A percentile compares a stretch with the other conserved stretches of the same genome.
phyloP scores from a whole-genome alignment of 1,284 basidiomycete species.

The Cutaneotrichosporon dermatis region DNA sequence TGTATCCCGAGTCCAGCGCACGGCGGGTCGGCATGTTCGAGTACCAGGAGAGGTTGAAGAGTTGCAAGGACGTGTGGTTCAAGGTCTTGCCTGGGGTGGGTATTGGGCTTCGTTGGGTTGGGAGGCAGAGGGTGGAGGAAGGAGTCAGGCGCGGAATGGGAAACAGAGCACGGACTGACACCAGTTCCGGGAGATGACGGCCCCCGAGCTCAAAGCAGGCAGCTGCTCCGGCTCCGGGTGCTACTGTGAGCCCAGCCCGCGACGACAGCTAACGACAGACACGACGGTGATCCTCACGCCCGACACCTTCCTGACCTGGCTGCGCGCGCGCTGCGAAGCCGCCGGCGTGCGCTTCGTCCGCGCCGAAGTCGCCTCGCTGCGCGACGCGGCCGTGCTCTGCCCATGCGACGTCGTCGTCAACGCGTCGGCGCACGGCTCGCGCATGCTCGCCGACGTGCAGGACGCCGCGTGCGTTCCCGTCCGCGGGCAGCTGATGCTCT shows the following conservation, averaged over 20 bases:
- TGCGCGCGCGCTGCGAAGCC: conserved; percentile 1
- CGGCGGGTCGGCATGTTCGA: background rate
- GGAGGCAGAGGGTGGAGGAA: no score
- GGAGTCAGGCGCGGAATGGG: background rate
- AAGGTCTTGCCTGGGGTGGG: conserved; percentile 1
- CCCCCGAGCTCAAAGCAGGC: background rate
- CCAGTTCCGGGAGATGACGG: background rate
- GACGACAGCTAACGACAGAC: background rate
- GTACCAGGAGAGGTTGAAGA: conserved; percentile 3
- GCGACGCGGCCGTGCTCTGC: background rate
- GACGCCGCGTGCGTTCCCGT: conserved; percentile 2
- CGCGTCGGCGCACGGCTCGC: background rate
- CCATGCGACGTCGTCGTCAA: conserved; percentile 11
- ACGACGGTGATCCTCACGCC: conserved; percentile 4
- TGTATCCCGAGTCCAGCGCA: background rate
- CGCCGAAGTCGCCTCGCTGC: conserved; percentile 10
- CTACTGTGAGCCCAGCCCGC: background rate
- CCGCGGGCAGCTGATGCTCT: conserved; percentile 10
- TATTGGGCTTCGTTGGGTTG: no score
- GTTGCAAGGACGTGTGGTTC: conserved; percentile 1
- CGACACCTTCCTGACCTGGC: conserved; percentile 11
- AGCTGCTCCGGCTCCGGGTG: background rate
- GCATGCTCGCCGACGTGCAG: background rate
- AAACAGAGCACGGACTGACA: background rate
- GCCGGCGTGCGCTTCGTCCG: conserved; percentile 8